A percentile compares a stretch with the other conserved stretches of the same genome.
Conservation (phyloP, 140 eudicot species). For the Anethum foeniculum region DNA sequence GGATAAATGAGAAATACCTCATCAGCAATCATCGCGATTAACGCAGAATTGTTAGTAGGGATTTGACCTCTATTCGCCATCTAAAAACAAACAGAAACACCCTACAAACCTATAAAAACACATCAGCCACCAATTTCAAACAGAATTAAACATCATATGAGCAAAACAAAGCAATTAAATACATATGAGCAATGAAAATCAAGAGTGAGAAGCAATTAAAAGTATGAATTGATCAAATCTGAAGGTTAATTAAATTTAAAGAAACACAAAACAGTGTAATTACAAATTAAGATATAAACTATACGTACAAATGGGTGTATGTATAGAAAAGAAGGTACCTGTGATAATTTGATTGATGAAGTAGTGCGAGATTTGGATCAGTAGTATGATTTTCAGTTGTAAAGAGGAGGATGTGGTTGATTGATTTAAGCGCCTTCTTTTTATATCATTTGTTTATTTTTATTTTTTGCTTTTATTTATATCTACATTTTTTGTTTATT, state of each 20-base stretch:
- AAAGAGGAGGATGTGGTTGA: background rate
- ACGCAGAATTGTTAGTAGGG: slow-evolving; percentile 50
- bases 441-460: too few relatives aligned
- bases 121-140: background rate
- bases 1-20: slow-evolving; percentile 32
- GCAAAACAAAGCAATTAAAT: too few relatives aligned
- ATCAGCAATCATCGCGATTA: slow-evolving; percentile 74
- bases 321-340: background rate
- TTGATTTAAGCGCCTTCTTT: background rate
- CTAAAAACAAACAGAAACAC: slow-evolving; percentile 10
- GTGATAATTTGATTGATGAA: background rate
- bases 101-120: background rate
- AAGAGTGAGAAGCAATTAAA: background rate
- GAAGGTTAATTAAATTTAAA: background rate
- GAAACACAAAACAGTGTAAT: background rate
- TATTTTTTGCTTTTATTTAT: too few relatives aligned
- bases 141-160: background rate
- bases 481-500: too few relatives aligned
- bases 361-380: background rate
- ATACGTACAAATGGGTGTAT: background rate
- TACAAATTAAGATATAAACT: background rate
- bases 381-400: background rate
- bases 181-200: background rate
- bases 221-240: background rate
- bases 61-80: slow-evolving; percentile 55